Base-by-base conservation (phyloP, 768 basidiomycete genomes). In the Paxillus involutus region DNA sequence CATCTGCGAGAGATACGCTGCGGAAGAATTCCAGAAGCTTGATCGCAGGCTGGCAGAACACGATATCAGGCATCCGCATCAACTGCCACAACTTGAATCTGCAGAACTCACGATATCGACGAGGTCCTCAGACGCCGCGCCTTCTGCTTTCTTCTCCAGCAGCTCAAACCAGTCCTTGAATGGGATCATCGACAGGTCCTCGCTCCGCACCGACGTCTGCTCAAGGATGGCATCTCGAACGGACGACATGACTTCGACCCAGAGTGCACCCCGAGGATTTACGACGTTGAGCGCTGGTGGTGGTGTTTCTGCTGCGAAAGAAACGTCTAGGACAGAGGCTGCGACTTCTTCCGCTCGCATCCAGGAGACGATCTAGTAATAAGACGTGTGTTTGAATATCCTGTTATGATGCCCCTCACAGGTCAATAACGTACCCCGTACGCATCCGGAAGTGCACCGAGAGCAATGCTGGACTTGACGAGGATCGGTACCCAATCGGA, bases 401-500 rank as follows among this genome's bases (percentile, higher is more conserved):
- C 21, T 37, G 17, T 21, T 21, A 43, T 8, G 3, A 35, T 30
- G 10, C 16, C 10, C 13, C n/a, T 44, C 1, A 32, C 24, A 71
- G 2, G 16, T 3, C 4, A 21, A 17, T 33, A 14, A 67, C 65
- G 70, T 73, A 55, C 70, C 61, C 59, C 73, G 61, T 8, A 67
- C 62, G 44, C 72, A 68, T 17, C 70, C 67, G 43, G 59, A 52
- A 43, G 70, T 66, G 56, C 16, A 66, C 73, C 40, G 51, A 64
- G 21, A 41, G 54, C n/a, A 3, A 69, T 16, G 33, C 68, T 61
- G 0, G 69, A 67, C 49, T 69, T 69, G 32, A 74, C 62, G 19
- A 75, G 49, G 30, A 63, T 61, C 2, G 74, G 74, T 11, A 75
- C 49, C 73, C 72, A 75, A 21, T 74, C 74, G 0, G 50, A 61